These are phyloP conservation scores for Puccinia polysora DNA, from an alignment of 1,284 basidiomycete species.

Conservation along the genomic window DNA sequence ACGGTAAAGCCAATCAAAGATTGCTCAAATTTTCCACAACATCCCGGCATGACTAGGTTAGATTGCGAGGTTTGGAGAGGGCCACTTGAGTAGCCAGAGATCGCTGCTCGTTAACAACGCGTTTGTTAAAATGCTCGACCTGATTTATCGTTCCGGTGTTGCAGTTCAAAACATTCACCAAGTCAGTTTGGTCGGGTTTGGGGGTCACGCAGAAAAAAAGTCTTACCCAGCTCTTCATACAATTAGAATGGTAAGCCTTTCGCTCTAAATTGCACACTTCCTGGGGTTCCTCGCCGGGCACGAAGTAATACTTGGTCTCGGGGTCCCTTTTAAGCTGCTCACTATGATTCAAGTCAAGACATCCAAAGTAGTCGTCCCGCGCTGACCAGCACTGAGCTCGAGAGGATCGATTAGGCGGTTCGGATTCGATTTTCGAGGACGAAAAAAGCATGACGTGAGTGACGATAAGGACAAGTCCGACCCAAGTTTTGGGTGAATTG, in stretches of 20 bases:
- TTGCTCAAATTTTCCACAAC: too few relatives aligned
- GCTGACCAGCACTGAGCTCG: conserved; percentile 28
- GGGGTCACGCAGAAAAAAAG: neutral
- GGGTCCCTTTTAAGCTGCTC: neutral
- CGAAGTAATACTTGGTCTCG: conserved; percentile 18
- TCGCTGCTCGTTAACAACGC: conserved; percentile 36
- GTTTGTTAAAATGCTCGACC: conserved; percentile 40
- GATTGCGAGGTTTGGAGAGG: neutral
- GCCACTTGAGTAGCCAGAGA: conserved; percentile 13
- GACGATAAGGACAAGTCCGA: too few relatives aligned
- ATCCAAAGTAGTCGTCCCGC: conserved; percentile 28
- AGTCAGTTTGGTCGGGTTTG: neutral
- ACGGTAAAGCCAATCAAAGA: too few relatives aligned
- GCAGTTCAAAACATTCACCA: neutral
- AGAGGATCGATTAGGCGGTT: conserved; percentile 18
- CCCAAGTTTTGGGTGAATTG: too few relatives aligned
- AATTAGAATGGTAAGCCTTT: conserved; percentile 12
- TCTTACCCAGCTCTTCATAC: conserved; percentile 30
- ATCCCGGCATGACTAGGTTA: neutral
- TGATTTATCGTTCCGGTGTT: neutral
- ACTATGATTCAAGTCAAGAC: conserved; percentile 13
- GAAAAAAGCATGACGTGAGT: conserved; percentile 24
- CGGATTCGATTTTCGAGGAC: neutral
- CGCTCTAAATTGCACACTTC: conserved; percentile 1
- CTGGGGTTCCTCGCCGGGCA: conserved; percentile 17